Conservation (phyloP, 2,329 filamentous ascomycete species). For the Zymoseptoria pseudotritici region DNA sequence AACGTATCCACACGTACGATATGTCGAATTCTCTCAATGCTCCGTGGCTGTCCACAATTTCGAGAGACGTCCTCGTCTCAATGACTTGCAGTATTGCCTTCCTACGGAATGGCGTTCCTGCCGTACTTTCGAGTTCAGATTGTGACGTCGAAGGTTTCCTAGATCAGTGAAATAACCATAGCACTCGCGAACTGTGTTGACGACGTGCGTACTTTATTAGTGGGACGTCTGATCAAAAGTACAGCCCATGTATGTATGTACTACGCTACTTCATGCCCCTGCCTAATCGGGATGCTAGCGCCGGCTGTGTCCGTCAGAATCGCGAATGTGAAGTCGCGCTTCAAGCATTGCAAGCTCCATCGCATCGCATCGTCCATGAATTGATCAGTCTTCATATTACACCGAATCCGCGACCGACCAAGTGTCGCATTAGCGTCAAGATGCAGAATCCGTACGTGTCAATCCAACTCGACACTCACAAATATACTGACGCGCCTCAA, state of each 20-base stretch:
- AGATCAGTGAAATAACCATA: too few relatives aligned
- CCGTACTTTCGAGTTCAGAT: too few relatives aligned
- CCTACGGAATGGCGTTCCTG: too few relatives aligned
- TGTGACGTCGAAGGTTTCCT: too few relatives aligned
- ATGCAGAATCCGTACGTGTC: conserved; percentile 16
- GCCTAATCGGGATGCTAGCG: neutral
- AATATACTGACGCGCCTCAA: conserved; percentile 6
- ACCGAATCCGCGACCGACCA: neutral
- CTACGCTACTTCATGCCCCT: neutral
- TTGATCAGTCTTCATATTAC: neutral
- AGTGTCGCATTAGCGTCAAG: conserved; percentile 9
- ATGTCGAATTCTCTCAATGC: neutral
- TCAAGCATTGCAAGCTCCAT: neutral
- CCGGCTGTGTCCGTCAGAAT: neutral
- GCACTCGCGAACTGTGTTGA: too few relatives aligned
- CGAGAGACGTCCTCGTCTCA: neutral
- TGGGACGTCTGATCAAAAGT: too few relatives aligned
- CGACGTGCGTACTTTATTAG: too few relatives aligned
- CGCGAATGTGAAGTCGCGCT: neutral
- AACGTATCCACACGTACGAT: neutral
- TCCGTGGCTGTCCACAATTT: neutral
- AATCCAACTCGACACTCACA: neutral
- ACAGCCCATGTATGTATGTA: too few relatives aligned
- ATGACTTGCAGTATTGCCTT: neutral
- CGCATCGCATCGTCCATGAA: neutral